phyloP scores from a whole-genome alignment of 2,329 filamentous ascomycete genomes.

The Ophiostoma himal-ulmi region DNA sequence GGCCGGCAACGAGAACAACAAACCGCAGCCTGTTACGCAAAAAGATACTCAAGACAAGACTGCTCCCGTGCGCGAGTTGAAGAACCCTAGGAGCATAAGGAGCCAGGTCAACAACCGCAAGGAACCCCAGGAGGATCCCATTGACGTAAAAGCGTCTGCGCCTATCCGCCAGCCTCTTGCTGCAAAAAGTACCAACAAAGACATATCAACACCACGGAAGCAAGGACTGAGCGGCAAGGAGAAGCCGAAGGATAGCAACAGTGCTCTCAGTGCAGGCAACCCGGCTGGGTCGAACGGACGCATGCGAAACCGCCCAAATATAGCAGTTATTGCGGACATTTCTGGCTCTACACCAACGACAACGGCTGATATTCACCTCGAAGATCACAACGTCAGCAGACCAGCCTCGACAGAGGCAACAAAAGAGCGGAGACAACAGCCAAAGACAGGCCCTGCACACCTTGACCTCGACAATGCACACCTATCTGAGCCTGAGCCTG shows the following conservation, averaged over 20 bases:
- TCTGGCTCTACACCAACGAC: conserved; percentile 25
- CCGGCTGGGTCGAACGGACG: conserved; percentile 12
- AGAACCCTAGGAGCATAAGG: conserved; percentile 42
- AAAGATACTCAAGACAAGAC: conserved; percentile 25
- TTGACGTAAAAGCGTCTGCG: conserved; percentile 27
- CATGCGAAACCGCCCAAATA: conserved; percentile 26
- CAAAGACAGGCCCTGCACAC: neutral
- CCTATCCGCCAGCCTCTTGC: conserved; percentile 45
- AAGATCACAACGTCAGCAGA: neutral
- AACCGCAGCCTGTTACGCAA: conserved; percentile 22
- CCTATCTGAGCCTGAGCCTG: neutral
- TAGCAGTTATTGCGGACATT: conserved; percentile 32
- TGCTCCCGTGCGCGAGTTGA: conserved; percentile 27
- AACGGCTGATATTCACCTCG: conserved; percentile 10
- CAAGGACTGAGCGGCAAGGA: conserved; percentile 31
- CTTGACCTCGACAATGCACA: neutral
- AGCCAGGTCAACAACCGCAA: conserved; percentile 41
- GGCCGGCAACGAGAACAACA: conserved; percentile 29
- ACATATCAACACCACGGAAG: conserved; percentile 55
- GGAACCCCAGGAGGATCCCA: conserved; percentile 31
- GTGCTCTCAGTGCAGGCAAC: conserved; percentile 18
- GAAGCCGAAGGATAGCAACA: conserved; percentile 26
- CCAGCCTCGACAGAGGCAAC: neutral
- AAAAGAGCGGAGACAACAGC: neutral
- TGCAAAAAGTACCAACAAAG: conserved; percentile 56